Conservation (phyloP, 257 asterid genomes). For the Coffea canephora region DNA sequence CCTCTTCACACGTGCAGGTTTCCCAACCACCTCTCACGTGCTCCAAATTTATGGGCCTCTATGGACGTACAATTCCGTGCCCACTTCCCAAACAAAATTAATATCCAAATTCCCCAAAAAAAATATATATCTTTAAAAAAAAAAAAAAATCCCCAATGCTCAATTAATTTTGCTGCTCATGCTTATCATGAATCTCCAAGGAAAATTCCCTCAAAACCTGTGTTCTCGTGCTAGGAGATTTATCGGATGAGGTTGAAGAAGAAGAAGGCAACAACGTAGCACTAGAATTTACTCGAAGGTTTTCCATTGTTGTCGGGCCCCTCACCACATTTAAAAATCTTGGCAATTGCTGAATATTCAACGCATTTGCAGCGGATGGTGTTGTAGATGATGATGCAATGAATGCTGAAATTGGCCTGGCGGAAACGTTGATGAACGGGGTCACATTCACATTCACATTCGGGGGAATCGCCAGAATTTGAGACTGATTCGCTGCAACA, state of each 20-base stretch:
- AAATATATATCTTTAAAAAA: too few relatives aligned
- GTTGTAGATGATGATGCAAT: slow-evolving; percentile 14
- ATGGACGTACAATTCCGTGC: slow-evolving; percentile 10
- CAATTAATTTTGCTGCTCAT: slow-evolving; percentile 27
- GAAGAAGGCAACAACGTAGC: too few relatives aligned
- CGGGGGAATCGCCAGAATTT: slow-evolving; percentile 48
- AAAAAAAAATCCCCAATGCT: too few relatives aligned
- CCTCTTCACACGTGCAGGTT: slow-evolving; percentile 25
- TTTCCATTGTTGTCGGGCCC: slow-evolving; percentile 12
- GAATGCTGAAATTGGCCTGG: slow-evolving; percentile 37
- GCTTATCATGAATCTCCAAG: slow-evolving; percentile 46
- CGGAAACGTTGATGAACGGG: slow-evolving; percentile 36
- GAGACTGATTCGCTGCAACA: slow-evolving; percentile 45
- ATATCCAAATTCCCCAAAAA: too few relatives aligned
- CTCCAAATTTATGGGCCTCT: neutral
- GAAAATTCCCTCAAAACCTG: slow-evolving; percentile 42
- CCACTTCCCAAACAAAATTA: slow-evolving; percentile 9
- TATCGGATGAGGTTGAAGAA: slow-evolving; percentile 3
- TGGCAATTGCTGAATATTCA: slow-evolving; percentile 21
- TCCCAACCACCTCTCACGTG: slow-evolving; percentile 2
- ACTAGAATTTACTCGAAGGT: slow-evolving; percentile 33
- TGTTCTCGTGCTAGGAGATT: slow-evolving; percentile 20
- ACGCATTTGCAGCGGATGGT: slow-evolving; percentile 25
- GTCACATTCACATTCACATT: slow-evolving; percentile 19
- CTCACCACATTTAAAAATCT: neutral